phyloP scores from a whole-genome alignment of 371 early-diverging fungal genomes.

The Mortierella sp. region DNA sequence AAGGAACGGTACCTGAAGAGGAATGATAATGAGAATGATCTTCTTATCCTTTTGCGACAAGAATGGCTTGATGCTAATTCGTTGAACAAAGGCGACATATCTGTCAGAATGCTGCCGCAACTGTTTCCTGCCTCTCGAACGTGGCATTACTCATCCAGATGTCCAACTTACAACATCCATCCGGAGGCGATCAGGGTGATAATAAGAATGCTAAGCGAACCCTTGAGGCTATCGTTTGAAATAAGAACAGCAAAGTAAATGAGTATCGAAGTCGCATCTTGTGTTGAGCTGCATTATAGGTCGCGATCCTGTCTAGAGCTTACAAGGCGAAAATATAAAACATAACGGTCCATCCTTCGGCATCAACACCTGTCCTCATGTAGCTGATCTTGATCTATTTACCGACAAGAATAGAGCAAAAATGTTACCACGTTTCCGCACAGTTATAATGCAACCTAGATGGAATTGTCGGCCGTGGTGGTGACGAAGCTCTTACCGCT shows the following conservation, averaged over 20 bases:
- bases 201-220: constrained; percentile 68
- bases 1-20: constrained; percentile 59
- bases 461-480: neutral
- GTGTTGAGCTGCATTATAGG: neutral
- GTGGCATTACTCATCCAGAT: neutral
- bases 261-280: neutral
- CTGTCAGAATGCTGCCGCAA: neutral
- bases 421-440: too few species aligned
- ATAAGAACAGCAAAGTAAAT: neutral
- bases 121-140: neutral
- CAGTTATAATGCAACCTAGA: neutral
- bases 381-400: constrained; percentile 66
- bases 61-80: constrained; percentile 66
- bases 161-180: constrained; percentile 65
- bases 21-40: constrained; percentile 66
- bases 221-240: constrained; percentile 60
- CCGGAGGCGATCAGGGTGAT: constrained; percentile 71
- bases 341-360: constrained; percentile 70
- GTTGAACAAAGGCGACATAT: neutral
- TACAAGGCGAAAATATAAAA: constrained; percentile 72
- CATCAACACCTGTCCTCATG: constrained; percentile 61
- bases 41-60: constrained; percentile 67
- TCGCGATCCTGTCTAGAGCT: neutral
- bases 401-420: neutral
- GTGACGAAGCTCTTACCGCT: constrained; percentile 54